These are phyloP conservation scores for Chlorella vulgaris DNA, from an alignment of 139 green algal genomes.

Conservation along the genomic window DNA sequence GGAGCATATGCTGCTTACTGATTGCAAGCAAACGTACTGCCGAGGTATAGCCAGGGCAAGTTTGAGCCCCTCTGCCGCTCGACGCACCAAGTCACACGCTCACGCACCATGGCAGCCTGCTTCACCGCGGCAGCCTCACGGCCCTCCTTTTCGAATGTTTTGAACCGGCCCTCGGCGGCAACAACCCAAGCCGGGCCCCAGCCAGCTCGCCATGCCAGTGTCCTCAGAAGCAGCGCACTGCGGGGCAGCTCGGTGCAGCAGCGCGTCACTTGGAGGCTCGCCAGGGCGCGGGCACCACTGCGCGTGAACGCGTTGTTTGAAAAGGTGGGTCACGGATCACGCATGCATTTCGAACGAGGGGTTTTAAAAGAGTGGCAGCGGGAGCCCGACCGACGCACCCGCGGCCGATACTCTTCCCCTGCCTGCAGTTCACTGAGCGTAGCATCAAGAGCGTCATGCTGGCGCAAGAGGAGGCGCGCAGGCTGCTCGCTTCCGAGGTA, in stretches of 20 bases:
- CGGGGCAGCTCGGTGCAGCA: not conserved
- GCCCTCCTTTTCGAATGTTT: not conserved
- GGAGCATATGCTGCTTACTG: too few species aligned
- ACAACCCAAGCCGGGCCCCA: not conserved
- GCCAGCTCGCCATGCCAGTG: not conserved
- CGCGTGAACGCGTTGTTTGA: conserved; percentile 17
- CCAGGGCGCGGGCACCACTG: not conserved
- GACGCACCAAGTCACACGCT: not conserved
- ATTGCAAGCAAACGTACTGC: too few species aligned
- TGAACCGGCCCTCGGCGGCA: not conserved
- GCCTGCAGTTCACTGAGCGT: conserved; percentile 84
- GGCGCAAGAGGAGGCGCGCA: conserved; percentile 75
- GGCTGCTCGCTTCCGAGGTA: conserved; percentile 66
- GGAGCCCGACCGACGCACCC: not conserved
- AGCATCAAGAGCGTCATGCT: conserved; percentile 88
- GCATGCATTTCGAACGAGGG: not conserved
- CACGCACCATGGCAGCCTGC: not conserved
- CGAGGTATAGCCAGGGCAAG: too few species aligned
- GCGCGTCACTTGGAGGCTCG: not conserved
- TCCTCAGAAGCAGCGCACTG: not conserved
- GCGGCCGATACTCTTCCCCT: not conserved
- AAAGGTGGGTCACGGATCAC: conserved; percentile 6
- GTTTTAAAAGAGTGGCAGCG: not conserved
- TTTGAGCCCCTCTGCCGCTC: too few species aligned
- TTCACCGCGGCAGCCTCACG: not conserved